Evolutionary conservation across 1,284 basidiomycete genomes (phyloP).

Genomic region (Naganishia cerealis): DNA sequence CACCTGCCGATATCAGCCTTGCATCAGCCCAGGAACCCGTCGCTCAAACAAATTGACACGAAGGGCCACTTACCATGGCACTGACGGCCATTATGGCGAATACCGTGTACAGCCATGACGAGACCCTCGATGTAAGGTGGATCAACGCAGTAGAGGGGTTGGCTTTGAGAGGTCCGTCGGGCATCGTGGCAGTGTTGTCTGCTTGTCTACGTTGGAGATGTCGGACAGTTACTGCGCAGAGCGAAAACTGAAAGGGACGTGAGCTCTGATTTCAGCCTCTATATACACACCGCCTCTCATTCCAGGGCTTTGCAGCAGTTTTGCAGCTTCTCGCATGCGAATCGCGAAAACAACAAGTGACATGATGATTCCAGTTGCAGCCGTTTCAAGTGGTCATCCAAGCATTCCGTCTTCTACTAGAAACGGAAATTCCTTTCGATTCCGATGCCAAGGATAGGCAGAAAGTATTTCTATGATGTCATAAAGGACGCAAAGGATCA

Average conservation of each 20-base stretch:
- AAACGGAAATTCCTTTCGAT: neutral
- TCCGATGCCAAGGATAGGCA: neutral
- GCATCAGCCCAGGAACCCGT: neutral
- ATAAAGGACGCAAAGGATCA: neutral
- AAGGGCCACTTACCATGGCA: neutral
- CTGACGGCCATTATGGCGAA: constrained; percentile 14
- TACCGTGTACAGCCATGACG: constrained; percentile 15
- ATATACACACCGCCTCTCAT: too few relatives aligned
- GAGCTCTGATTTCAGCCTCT: neutral
- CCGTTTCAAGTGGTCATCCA: too few relatives aligned
- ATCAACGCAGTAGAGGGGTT: constrained; percentile 13
- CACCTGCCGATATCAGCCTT: neutral
- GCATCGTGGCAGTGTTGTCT: neutral
- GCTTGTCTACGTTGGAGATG: neutral
- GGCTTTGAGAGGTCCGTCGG: constrained; percentile 9
- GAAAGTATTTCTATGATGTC: neutral
- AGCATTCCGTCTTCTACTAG: neutral
- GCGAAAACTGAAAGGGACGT: neutral
- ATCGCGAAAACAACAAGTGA: too few relatives aligned
- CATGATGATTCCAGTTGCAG: too few relatives aligned
- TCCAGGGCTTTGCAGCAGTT: too few relatives aligned
- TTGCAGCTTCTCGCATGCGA: too few relatives aligned
- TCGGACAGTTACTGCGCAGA: neutral
- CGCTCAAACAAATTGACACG: neutral
- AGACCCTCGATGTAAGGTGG: constrained; percentile 1